Evolutionary conservation across 2,329 filamentous ascomycete species (phyloP).

Genomic region (Penicillium sp.): DNA sequence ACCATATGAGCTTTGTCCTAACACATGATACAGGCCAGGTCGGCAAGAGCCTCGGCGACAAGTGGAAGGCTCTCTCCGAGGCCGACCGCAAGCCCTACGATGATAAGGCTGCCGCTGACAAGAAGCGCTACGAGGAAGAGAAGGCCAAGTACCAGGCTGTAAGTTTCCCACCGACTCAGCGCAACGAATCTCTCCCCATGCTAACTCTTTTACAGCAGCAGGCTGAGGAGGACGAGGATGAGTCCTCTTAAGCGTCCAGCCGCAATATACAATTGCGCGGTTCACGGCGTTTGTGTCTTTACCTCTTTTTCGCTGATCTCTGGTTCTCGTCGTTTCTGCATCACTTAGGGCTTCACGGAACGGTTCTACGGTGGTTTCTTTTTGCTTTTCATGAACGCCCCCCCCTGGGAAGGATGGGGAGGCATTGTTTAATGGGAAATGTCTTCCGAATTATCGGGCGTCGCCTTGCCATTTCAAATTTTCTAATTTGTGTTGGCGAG

Average conservation of each 20-base stretch:
- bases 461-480: constrained; percentile 6
- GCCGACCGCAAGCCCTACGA: constrained; percentile 94
- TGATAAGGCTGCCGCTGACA: constrained; percentile 93
- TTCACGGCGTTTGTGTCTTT: constrained; percentile 40
- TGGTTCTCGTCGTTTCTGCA: constrained; percentile 27
- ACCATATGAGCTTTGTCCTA: constrained; percentile 7
- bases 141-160: constrained; percentile 87
- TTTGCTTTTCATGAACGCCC: constrained; percentile 30
- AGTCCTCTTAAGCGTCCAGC: constrained; percentile 38
- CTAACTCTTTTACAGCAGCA: constrained; percentile 49
- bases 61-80: constrained; percentile 95
- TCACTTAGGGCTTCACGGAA: constrained; percentile 33
- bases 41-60: constrained; percentile 96
- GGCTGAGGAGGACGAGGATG: constrained; percentile 63
- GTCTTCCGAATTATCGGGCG: constrained; percentile 4
- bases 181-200: constrained; percentile 11
- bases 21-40: constrained; percentile 71
- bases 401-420: constrained; percentile 15
- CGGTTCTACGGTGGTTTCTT: constrained; percentile 38
- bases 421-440: constrained; percentile 20
- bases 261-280: constrained; percentile 28
- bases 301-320: constrained; percentile 34
- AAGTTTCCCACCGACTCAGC: constrained; percentile 45
- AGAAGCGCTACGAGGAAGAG: constrained; percentile 99
- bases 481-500: constrained; percentile 15